Conservation (phyloP, 2,329 filamentous ascomycete genomes). For the Colletotrichum sp. region DNA sequence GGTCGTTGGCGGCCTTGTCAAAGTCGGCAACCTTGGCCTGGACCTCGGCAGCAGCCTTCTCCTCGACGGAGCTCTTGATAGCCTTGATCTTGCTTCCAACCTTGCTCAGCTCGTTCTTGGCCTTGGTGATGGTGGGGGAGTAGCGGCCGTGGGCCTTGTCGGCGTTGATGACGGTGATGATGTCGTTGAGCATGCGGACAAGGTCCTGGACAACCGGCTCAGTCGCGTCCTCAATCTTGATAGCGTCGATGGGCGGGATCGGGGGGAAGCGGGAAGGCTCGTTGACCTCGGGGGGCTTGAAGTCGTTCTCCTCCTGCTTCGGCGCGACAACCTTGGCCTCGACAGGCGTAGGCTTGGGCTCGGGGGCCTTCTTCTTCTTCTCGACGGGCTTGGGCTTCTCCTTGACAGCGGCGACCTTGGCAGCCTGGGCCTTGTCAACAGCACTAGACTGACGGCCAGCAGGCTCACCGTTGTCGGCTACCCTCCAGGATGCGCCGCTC, state of each 20-base stretch:
- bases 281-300: slow-evolving; percentile 66
- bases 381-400: slow-evolving; percentile 33
- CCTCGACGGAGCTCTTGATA: slow-evolving; percentile 73
- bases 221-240: slow-evolving; percentile 75
- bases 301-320: slow-evolving; percentile 37
- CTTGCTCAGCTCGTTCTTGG: slow-evolving; percentile 81
- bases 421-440: slow-evolving; percentile 38
- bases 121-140: slow-evolving; percentile 78
- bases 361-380: slow-evolving; percentile 22
- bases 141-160: slow-evolving; percentile 82
- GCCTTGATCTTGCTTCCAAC: slow-evolving; percentile 80
- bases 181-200: slow-evolving; percentile 93
- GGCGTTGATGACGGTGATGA: slow-evolving; percentile 91
- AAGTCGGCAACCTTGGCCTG: slow-evolving; percentile 77
- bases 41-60: slow-evolving; percentile 78
- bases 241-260: slow-evolving; percentile 75
- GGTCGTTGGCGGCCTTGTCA: slow-evolving; percentile 83
- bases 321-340: slow-evolving; percentile 33
- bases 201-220: slow-evolving; percentile 93
- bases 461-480: slow-evolving; percentile 65
- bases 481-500: slow-evolving; percentile 83
- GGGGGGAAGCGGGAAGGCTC: slow-evolving; percentile 69
- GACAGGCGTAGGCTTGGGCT: slow-evolving; percentile 25
- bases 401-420: slow-evolving; percentile 30
- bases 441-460: slow-evolving; percentile 69